A percentile compares a stretch with the other conserved stretches of the same genome.
phyloP scores from a whole-genome alignment of 352 stramenopile genomes.

The Pythium volutum region DNA sequence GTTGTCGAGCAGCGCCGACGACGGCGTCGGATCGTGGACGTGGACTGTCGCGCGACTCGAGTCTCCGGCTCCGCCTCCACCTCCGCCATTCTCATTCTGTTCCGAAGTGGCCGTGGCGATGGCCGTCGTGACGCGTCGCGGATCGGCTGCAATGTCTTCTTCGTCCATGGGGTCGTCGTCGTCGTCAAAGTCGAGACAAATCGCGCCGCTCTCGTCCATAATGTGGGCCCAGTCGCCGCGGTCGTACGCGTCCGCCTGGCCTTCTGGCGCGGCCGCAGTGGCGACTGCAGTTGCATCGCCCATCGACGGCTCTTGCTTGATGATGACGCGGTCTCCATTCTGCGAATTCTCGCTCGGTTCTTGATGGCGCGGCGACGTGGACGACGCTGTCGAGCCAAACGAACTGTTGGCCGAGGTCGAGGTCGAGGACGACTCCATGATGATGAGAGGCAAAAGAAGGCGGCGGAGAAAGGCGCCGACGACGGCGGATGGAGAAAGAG shows the following conservation, averaged over 20 bases:
- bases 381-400: conserved; percentile 18
- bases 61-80: too few relatives aligned
- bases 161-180: conserved; percentile 33
- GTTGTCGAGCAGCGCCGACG: conserved; percentile 29
- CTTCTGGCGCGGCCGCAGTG: too few relatives aligned
- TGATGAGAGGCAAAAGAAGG: background rate
- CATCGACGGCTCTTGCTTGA: conserved; percentile 17
- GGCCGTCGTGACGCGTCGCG: background rate
- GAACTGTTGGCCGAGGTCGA: conserved; percentile 11
- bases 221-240: conserved; percentile 34
- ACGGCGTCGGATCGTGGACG: conserved; percentile 15
- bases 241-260: conserved; percentile 23
- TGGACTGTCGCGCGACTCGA: background rate
- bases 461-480: background rate
- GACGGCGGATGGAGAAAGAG: background rate
- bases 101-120: background rate
- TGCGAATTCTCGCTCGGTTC: background rate
- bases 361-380: conserved; percentile 6
- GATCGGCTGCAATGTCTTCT: conserved; percentile 12
- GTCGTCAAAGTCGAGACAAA: conserved; percentile 28
- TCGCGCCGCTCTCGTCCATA: conserved; percentile 32
- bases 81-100: background rate
- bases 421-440: conserved; percentile 11
- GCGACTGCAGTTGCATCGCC: too few relatives aligned
- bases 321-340: background rate